Evolutionary conservation across 345 rosid genomes (phyloP), one percentile per base, ranked within the genome.

Genomic region (Salix suchowensis): DNA sequence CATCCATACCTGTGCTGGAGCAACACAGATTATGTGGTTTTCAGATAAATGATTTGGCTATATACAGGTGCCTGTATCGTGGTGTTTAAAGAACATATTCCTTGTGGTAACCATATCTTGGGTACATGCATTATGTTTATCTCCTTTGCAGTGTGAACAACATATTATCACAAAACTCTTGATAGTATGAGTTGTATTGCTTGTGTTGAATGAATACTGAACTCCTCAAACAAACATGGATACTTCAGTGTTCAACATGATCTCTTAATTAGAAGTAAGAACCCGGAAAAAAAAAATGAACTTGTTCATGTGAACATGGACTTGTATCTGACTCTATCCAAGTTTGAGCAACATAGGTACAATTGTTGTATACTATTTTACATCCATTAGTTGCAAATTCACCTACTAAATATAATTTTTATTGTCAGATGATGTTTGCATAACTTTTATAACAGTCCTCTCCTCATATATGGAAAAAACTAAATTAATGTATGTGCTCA

Each of bases 361-460:
- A 42, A 21, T 12, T 70, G n/a, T 48, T 70, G 61, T 46, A 19
- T 26, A 30, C 13, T 48, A 9, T 14, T 70, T 48, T 26, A 16
- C 11, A 8, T 71, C 23, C 12, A 30, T 46, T 24, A 3, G 1
- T 7, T 60, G 68, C 68, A 70, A 16, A 7, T 1, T 62, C 16
- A 11, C 32, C 30, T 52, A n/a, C 52, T 5, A 21, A 62, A 7
- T 39, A 39, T 37, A 23, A 19, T 69, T 67, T 61, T 80, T 58
- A 9, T 21, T 30, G 71, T 79, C 37, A 23, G 73, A 69, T 68
- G n/a, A 76, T 40, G 54, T 62, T 62, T 37, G 28, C 67, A 67
- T 44, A 71, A 65, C 68, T 72, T 64, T 42, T 65, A 44, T 37
- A 42, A 72, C 61, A 46, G 48, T 19, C n/a, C 26, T 76, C 34